Evolutionary conservation across 2,329 filamentous ascomycete genomes (phyloP).

Genomic region (Calycina herbarum): DNA sequence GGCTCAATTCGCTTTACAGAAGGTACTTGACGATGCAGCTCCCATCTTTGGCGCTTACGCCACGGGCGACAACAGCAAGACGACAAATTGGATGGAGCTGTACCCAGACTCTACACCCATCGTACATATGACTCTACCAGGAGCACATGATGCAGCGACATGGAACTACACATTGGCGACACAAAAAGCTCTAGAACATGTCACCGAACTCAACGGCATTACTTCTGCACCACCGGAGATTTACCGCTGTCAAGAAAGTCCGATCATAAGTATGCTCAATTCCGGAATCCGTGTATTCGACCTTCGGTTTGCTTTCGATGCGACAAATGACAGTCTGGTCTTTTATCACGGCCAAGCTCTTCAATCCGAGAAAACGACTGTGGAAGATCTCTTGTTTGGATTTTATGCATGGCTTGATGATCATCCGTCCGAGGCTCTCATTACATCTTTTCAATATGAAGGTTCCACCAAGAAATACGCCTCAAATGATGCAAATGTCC

Average conservation of each 20-base stretch:
- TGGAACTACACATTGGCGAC: conserved; percentile 51
- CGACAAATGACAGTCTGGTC: conserved; percentile 45
- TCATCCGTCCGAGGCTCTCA: conserved; percentile 46
- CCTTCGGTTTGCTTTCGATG: conserved; percentile 50
- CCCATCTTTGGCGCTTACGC: conserved; percentile 45
- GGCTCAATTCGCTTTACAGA: conserved; percentile 42
- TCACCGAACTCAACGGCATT: conserved; percentile 43
- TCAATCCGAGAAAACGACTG: conserved; percentile 44
- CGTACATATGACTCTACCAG: conserved; percentile 51
- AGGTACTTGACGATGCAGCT: conserved; percentile 44
- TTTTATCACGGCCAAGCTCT: conserved; percentile 51
- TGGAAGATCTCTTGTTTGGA: conserved; percentile 47
- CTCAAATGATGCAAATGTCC: conserved; percentile 40
- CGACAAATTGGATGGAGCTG: conserved; percentile 47
- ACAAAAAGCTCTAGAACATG: conserved; percentile 41
- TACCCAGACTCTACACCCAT: conserved; percentile 45
- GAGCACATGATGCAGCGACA: conserved; percentile 50
- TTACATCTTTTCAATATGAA: conserved; percentile 51
- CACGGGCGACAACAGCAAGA: conserved; percentile 19
- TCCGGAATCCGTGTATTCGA: conserved; percentile 52
- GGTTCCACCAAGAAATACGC: conserved; percentile 38
- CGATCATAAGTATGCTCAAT: conserved; percentile 44
- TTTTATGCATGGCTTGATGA: conserved; percentile 50
- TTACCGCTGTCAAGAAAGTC: conserved; percentile 46
- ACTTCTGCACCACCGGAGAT: conserved; percentile 31